Percentiles rank a stretch among this genome's conserved stretches.
Evolutionary conservation across 2,329 filamentous ascomycete genomes (phyloP).

Genomic region (Knufia fluminis): DNA sequence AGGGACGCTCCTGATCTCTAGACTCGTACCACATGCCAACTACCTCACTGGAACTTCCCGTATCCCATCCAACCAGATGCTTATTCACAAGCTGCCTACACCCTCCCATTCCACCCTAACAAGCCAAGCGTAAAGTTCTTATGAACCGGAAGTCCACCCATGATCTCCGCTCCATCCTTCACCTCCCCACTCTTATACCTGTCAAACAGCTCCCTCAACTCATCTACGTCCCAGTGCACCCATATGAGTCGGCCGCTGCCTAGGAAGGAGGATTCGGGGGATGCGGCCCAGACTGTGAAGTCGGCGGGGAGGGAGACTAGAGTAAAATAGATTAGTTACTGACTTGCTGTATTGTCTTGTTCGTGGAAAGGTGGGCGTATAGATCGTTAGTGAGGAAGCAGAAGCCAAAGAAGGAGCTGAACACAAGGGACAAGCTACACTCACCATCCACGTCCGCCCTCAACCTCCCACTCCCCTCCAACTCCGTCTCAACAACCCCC

Average conservation of each 20-base stretch:
- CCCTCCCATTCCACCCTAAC: neutral
- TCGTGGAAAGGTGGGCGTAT: too few species aligned
- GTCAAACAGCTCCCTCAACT: slow-evolving; percentile 18
- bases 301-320: slow-evolving; percentile 6
- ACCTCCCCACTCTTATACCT: neutral
- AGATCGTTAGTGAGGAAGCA: too few species aligned
- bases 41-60: too few species aligned
- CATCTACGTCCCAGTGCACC: slow-evolving; percentile 37
- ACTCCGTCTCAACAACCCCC: slow-evolving; percentile 21
- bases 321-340: too few species aligned
- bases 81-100: too few species aligned
- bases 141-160: neutral
- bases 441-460: slow-evolving; percentile 4
- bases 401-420: too few species aligned
- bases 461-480: too few species aligned
- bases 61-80: too few species aligned
- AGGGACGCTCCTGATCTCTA: too few species aligned
- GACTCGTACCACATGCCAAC: too few species aligned
- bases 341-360: too few species aligned
- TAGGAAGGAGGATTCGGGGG: slow-evolving; percentile 32
- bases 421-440: too few species aligned
- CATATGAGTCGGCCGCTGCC: slow-evolving; percentile 30
- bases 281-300: slow-evolving; percentile 32
- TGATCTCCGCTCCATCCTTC: neutral
- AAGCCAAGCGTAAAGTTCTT: slow-evolving; percentile 1